Evolutionary conservation across 306 rosid species (phyloP).

Genomic region (Benincasa hispida): DNA sequence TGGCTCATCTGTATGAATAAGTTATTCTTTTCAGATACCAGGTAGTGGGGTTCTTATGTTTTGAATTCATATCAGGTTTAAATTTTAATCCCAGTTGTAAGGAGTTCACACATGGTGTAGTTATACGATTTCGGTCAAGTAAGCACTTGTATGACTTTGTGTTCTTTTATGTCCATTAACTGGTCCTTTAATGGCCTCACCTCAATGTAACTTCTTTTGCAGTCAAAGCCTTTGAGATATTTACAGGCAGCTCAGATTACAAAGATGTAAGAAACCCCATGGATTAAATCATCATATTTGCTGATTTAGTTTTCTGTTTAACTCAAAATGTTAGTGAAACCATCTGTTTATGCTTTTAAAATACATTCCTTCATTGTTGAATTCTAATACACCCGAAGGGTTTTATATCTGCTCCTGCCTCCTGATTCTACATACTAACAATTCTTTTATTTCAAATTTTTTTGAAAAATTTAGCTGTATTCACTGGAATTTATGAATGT

Average conservation of each 20-base stretch:
- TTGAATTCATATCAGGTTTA: slow-evolving; percentile 37
- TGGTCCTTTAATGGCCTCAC: slow-evolving; percentile 16
- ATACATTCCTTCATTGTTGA: neutral
- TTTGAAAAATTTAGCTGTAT: neutral
- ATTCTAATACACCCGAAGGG: neutral
- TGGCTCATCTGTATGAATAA: neutral
- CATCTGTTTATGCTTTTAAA: neutral
- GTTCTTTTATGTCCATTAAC: slow-evolving; percentile 12
- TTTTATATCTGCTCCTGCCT: neutral
- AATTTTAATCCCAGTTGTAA: slow-evolving; percentile 47
- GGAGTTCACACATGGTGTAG: slow-evolving; percentile 63
- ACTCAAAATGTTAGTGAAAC: neutral
- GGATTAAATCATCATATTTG: neutral
- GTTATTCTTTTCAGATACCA: neutral
- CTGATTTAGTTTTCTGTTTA: neutral
- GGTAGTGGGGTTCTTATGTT: neutral
- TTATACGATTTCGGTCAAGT: slow-evolving; percentile 79
- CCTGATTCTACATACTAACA: neutral
- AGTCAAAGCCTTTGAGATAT: slow-evolving; percentile 64
- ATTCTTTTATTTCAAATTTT: neutral
- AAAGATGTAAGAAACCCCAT: slow-evolving; percentile 47
- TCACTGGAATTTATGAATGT: neutral
- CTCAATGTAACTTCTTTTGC: slow-evolving; percentile 28
- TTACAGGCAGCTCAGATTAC: slow-evolving; percentile 59
- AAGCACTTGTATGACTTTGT: slow-evolving; percentile 18